These are phyloP conservation scores for Amniculicola lignicola DNA, from an alignment of 495 filamentous ascomycete genomes.

Conservation along the genomic window DNA sequence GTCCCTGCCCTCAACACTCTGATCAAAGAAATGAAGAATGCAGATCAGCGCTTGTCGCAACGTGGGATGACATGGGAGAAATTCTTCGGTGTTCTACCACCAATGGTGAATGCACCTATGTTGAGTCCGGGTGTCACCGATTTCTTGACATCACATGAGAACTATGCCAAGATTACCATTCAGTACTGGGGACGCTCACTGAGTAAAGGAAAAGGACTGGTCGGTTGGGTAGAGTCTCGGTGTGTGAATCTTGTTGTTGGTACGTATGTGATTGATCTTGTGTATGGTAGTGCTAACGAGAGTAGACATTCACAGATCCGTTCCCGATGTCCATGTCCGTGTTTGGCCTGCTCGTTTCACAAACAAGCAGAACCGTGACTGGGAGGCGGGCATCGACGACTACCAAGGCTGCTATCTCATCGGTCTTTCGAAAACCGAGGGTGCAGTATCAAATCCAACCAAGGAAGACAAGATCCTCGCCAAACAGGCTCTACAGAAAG, in stretches of 20 bases:
- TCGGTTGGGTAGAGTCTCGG: slow-evolving; percentile 56
- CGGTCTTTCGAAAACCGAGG: slow-evolving; percentile 46
- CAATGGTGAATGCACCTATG: too few relatives aligned
- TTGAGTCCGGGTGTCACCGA: slow-evolving; percentile 34
- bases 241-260: slow-evolving; percentile 51
- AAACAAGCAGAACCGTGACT: slow-evolving; percentile 13
- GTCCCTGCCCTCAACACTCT: slow-evolving; percentile 48
- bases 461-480: slow-evolving; percentile 39
- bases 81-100: too few relatives aligned
- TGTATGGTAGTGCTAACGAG: slow-evolving; percentile 23
- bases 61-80: slow-evolving; percentile 43
- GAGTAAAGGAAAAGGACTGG: slow-evolving; percentile 45
- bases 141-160: slow-evolving; percentile 48
- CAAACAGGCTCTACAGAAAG: slow-evolving; percentile 39
- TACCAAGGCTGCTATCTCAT: slow-evolving; percentile 57
- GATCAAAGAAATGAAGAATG: slow-evolving; percentile 49
- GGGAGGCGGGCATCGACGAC: slow-evolving; percentile 34
- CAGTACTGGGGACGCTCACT: slow-evolving; percentile 55
- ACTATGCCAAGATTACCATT: slow-evolving; percentile 52
- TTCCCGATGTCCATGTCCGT: slow-evolving; percentile 48
- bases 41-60: slow-evolving; percentile 39
- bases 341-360: slow-evolving; percentile 60
- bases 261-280: slow-evolving; percentile 27
- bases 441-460: slow-evolving; percentile 3
- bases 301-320: slow-evolving; percentile 48